phyloP scores from a whole-genome alignment of 2,329 filamentous ascomycete genomes.

The Rutstroemia sp. region DNA sequence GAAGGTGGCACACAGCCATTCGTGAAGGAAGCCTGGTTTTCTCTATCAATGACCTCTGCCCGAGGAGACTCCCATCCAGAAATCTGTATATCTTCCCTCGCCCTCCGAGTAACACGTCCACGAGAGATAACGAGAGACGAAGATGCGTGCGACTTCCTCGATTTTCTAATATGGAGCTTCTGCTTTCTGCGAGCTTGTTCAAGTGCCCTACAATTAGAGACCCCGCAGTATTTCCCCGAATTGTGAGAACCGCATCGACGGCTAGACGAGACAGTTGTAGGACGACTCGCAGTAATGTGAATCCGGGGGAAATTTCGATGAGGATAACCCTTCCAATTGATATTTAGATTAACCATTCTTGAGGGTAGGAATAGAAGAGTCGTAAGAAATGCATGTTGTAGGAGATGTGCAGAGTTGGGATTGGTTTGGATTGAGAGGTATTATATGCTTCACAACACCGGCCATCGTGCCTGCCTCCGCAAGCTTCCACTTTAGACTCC shows the following conservation, averaged over 20 bases:
- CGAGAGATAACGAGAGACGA: conserved; percentile 10
- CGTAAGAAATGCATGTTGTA: conserved; percentile 24
- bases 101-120: conserved; percentile 14
- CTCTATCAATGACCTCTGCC: background rate
- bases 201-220: conserved; percentile 10
- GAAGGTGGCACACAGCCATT: background rate
- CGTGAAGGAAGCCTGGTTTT: background rate
- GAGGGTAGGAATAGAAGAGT: conserved; percentile 8
- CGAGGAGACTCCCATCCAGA: conserved; percentile 18
- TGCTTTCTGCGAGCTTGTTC: conserved; percentile 16
- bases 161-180: conserved; percentile 10
- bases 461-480: conserved; percentile 13
- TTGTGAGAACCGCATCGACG: background rate
- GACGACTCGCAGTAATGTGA: conserved; percentile 16
- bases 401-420: conserved; percentile 11
- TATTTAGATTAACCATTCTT: conserved; percentile 22
- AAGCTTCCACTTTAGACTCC: conserved; percentile 22
- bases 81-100: conserved; percentile 17
- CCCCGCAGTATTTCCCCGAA: conserved; percentile 11
- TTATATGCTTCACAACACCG: background rate
- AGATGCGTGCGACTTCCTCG: conserved; percentile 7
- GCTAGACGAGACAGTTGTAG: background rate
- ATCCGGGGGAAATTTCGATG: conserved; percentile 23
- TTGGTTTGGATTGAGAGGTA: background rate
- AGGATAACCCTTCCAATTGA: conserved; percentile 27